Base-by-base conservation (phyloP, 2,329 filamentous ascomycete species). In the Phyllosticta citribraziliensis region DNA sequence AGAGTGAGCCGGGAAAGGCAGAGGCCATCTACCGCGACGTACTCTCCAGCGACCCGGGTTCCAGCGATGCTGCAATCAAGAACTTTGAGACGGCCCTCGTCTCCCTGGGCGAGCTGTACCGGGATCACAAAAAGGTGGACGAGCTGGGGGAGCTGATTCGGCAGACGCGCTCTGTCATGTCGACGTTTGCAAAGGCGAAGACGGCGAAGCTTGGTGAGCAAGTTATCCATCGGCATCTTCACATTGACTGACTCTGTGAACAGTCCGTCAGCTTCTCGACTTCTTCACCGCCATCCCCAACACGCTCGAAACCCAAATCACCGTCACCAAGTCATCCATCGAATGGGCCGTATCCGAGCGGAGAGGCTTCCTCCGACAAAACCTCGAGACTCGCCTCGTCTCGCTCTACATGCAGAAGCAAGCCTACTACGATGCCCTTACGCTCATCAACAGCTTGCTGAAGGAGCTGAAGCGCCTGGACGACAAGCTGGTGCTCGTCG, bases 311-410 rank as follows among this genome's bases (percentile, higher is more conserved):
- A 89, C 88, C 73, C 94, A 99, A 79, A 91, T 96, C 74, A 80
- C 87, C 74, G 91, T 97, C 70, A 99, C 94, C 71, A 96, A 96
- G 78, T 96, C 94, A 78, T 97, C 91, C 80, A 99, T 99, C 85
- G 93, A 97, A 79, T 99, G 94, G 94, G 94, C 94, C 56, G 90
- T 93, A 60, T 89, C 90, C 58, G 91, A 97, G 80, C 89, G 92
- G 69, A 88, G 94, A 72, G 90, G 91, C 63, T 99, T 99, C 82
- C 85, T 99, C 68, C 91, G 94, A 67, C 94, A 99, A 80, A 96
- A 96, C 76, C 90, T 99, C 72, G 91, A 99, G 81, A 96, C 93
- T 62, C 89, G 94, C 65, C 87, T 99, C 62, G 94, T 99, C 60
- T 83, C 85, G 58, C 87, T 99, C 64, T 91, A 96, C 80, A 97